phyloP scores from a whole-genome alignment of 352 stramenopile species.

The Phytophthora brassicae region DNA sequence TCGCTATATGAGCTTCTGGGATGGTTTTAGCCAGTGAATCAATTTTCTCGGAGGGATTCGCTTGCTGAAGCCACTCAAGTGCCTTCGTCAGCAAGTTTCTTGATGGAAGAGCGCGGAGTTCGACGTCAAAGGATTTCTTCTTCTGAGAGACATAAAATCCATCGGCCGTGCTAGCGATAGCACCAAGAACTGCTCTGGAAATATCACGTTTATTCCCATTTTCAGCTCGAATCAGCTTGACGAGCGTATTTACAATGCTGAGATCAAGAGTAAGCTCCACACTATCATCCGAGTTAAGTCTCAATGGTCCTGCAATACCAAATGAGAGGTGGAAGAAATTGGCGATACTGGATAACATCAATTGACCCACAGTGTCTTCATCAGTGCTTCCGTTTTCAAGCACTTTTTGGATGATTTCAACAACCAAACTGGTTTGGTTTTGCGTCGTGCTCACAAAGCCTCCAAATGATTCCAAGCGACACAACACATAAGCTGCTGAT shows the following conservation, averaged over 20 bases:
- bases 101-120: conserved; percentile 36
- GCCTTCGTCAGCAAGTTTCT: conserved; percentile 34
- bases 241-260: conserved; percentile 20
- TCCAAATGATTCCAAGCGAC: conserved; percentile 24
- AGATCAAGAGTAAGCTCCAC: conserved; percentile 27
- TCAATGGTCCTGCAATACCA: conserved; percentile 20
- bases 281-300: not conserved
- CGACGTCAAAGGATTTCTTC: conserved; percentile 53
- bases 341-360: conserved; percentile 26
- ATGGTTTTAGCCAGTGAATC: not conserved
- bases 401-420: conserved; percentile 18
- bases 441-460: conserved; percentile 17
- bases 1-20: conserved; percentile 9
- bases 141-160: conserved; percentile 45
- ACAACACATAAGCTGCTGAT: conserved; percentile 31
- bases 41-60: conserved; percentile 15
- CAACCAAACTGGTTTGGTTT: conserved; percentile 22
- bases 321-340: conserved; percentile 35
- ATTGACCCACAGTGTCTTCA: not conserved
- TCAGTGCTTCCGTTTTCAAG: conserved; percentile 10
- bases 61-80: conserved; percentile 35
- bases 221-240: conserved; percentile 26
- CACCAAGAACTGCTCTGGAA: conserved; percentile 26
- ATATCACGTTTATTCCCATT: not conserved
- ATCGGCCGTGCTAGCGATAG: conserved; percentile 34